Percentiles rank a stretch among this genome's conserved stretches.
Conservation (phyloP, 257 asterid genomes). For the Echium plantagineum region DNA sequence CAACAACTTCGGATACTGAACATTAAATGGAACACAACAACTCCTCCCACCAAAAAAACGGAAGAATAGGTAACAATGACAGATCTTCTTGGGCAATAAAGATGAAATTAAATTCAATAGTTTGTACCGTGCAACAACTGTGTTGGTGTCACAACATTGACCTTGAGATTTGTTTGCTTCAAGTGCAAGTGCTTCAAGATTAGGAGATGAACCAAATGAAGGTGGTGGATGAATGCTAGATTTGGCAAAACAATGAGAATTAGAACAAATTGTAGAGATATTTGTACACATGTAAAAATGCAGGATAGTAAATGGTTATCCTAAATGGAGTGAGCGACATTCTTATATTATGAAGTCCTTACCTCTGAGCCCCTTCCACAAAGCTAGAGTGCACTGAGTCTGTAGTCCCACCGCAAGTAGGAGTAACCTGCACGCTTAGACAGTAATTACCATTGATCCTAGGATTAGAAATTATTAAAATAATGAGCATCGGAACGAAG, state of each 20-base stretch:
- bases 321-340: not conserved
- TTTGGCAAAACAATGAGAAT: not conserved
- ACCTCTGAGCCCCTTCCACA: constrained; percentile 30
- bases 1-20: too few species aligned
- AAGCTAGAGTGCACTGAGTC: constrained; percentile 39
- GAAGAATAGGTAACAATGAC: too few species aligned
- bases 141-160: constrained; percentile 42
- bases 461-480: not conserved
- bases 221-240: constrained; percentile 95
- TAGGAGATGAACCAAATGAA: constrained; percentile 96
- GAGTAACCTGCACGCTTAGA: constrained; percentile 44
- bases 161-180: constrained; percentile 53
- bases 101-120: not conserved
- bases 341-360: not conserved
- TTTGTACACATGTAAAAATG: not conserved
- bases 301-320: not conserved
- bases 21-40: too few species aligned
- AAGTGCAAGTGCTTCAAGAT: constrained; percentile 91
- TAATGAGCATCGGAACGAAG: not conserved
- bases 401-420: constrained; percentile 45
- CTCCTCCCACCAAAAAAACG: too few species aligned
- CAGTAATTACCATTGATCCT: not conserved
- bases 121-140: constrained; percentile 47
- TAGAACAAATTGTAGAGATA: constrained; percentile 8
- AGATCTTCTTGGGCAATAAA: not conserved